Evolutionary conservation across 2,329 filamentous ascomycete species (phyloP), one percentile per base, ranked within the genome.

Genomic region (Stemphylium vesicarium): DNA sequence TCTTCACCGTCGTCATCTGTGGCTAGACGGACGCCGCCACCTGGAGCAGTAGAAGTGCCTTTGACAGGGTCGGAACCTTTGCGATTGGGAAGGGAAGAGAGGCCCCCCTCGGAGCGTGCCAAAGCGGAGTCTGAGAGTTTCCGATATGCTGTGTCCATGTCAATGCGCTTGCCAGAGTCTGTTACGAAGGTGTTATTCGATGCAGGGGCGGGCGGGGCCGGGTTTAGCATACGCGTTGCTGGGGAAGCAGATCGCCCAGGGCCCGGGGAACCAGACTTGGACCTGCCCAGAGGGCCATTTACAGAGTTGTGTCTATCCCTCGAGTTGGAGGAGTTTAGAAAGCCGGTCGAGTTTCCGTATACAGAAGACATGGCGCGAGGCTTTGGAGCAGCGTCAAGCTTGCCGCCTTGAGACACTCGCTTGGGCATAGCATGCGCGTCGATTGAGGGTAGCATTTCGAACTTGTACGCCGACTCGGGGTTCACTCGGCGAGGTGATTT

Each of bases 51-150:
- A 12, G 75, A 69, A 43, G 78, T 79, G 35, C 76, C 75, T 50
- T 68, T 70, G n/a, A 60, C 38, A 7, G 70, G 72, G 53, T 77
- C 71, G 36, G 73, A 74, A 15, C 71, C 75, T 63, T 87, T 88
- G 45, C 84, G 82, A 59, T 61, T 70, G 12, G 57, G 64, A 13
- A 91, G 78, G 45, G 81, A 79, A 6, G 88, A 82, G 29, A 94
- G 76, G 45, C 80, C 84, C 24, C 89, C 87, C 15, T 85, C 82
- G 4, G 87, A 86, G 26, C 82, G 82, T 3, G 85, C 81, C 38
- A 93, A 76, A 45, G 88, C 87, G 10, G 88, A 88, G 69, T 93
- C 88, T 1, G 89, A 91, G 15, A 92, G 77, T 54, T 85, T 84
- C 45, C 87, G 82, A 69, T 92, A 91, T 4, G 89, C 88, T 59